phyloP scores from a whole-genome alignment of 2,329 filamentous ascomycete species.

The Lanzia echinophila region DNA sequence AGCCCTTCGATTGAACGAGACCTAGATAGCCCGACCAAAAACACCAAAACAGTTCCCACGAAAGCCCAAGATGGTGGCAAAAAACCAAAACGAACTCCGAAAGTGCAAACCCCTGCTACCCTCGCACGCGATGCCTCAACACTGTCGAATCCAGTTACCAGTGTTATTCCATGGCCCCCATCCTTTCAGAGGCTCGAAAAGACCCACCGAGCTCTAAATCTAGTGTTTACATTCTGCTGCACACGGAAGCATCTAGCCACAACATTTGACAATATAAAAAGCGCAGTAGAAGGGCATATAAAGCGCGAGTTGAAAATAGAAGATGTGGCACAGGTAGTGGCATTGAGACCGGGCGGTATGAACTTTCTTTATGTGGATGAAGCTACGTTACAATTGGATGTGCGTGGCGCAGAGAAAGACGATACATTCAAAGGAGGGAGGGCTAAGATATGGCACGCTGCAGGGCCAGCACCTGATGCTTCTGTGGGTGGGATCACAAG shows the following conservation, averaged over 20 bases:
- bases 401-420: slow-evolving; percentile 61
- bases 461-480: slow-evolving; percentile 45
- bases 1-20: background rate
- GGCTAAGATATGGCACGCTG: slow-evolving; percentile 43
- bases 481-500: slow-evolving; percentile 53
- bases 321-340: slow-evolving; percentile 77
- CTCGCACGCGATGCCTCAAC: slow-evolving; percentile 22
- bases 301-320: slow-evolving; percentile 62
- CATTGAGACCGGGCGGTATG: slow-evolving; percentile 69
- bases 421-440: slow-evolving; percentile 54
- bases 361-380: slow-evolving; percentile 85
- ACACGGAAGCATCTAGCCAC: slow-evolving; percentile 88
- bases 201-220: slow-evolving; percentile 77
- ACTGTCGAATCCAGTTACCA: slow-evolving; percentile 20
- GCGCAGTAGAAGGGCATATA: slow-evolving; percentile 77
- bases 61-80: slow-evolving; percentile 48
- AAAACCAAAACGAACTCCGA: slow-evolving; percentile 40
- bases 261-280: slow-evolving; percentile 81
- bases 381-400: slow-evolving; percentile 71
- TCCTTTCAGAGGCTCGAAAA: slow-evolving; percentile 66
- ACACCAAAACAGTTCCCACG: slow-evolving; percentile 42
- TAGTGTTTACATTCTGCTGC: slow-evolving; percentile 92
- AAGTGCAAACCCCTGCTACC: slow-evolving; percentile 22
- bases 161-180: slow-evolving; percentile 56
- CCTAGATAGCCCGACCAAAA: background rate